Evolutionary conservation across 495 filamentous ascomycete genomes (phyloP).

Genomic region (Neurospora sp.): DNA sequence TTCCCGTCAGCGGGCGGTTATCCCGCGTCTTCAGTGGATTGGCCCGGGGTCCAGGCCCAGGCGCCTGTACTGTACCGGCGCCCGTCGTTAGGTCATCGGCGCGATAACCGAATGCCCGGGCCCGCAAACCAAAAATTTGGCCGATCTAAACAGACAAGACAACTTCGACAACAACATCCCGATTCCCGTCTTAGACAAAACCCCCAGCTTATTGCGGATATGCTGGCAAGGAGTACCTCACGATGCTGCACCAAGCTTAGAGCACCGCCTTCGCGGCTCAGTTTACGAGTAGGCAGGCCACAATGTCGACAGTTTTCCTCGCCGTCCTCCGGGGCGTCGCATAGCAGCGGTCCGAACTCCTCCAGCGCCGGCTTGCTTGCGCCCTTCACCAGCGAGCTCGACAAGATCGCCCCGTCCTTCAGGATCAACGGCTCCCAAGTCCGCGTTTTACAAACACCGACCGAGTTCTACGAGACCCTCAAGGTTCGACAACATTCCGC

Average conservation of each 20-base stretch:
- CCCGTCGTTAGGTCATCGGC: not conserved
- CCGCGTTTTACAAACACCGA: slow-evolving; percentile 64
- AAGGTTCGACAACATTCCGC: slow-evolving; percentile 47
- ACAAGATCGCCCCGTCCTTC: slow-evolving; percentile 82
- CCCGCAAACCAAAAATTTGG: not conserved
- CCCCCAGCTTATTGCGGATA: slow-evolving; percentile 11
- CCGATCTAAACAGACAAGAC: not conserved
- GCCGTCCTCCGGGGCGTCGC: slow-evolving; percentile 19
- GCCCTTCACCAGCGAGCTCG: slow-evolving; percentile 69
- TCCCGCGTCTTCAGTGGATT: not conserved
- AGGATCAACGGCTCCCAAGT: slow-evolving; percentile 75
- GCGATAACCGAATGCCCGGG: not conserved
- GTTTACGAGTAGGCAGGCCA: slow-evolving; percentile 16
- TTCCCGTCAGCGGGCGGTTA: not conserved
- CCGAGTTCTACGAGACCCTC: slow-evolving; percentile 77
- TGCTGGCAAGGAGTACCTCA: slow-evolving; percentile 24
- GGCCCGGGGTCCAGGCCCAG: not conserved
- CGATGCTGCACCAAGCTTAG: slow-evolving; percentile 24
- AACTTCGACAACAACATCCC: not conserved
- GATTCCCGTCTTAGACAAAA: not conserved
- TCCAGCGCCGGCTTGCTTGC: slow-evolving; percentile 41
- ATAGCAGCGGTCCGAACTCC: slow-evolving; percentile 9
- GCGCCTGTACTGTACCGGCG: not conserved
- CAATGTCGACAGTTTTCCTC: slow-evolving; percentile 36
- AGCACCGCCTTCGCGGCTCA: slow-evolving; percentile 12